Conservation (phyloP, 1,139 yeast genomes). For the Pneumocystis murina region DNA sequence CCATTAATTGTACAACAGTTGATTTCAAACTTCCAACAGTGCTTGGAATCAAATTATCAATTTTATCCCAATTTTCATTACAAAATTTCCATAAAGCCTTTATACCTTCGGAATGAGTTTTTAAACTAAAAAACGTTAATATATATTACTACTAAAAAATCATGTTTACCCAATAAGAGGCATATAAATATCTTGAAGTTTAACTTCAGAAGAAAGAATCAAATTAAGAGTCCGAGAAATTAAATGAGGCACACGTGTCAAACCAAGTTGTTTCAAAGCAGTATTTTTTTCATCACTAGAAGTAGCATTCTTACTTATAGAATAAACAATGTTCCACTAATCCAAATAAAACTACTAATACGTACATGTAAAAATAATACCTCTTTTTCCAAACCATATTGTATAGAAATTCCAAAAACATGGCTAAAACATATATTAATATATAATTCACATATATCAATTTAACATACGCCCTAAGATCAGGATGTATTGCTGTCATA, state of each 20-base stretch:
- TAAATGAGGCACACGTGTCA: slow-evolving; percentile 43
- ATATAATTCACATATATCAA: not conserved
- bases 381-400: slow-evolving; percentile 43
- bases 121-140: slow-evolving; percentile 28
- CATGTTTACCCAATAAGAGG: slow-evolving; percentile 40
- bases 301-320: slow-evolving; percentile 50
- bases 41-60: slow-evolving; percentile 60
- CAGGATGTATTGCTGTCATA: slow-evolving; percentile 60
- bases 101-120: slow-evolving; percentile 47
- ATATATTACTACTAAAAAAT: not conserved
- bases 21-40: slow-evolving; percentile 58
- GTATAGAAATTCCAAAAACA: slow-evolving; percentile 55
- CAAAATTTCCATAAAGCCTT: slow-evolving; percentile 65
- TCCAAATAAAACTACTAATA: not conserved
- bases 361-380: not conserved
- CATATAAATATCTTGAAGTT: slow-evolving; percentile 67
- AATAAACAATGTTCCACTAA: slow-evolving; percentile 42
- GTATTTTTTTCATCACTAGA: slow-evolving; percentile 61
- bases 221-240: slow-evolving; percentile 46
- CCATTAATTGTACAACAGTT: slow-evolving; percentile 45
- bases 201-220: slow-evolving; percentile 51
- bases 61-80: slow-evolving; percentile 53
- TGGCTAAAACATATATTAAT: slow-evolving; percentile 22
- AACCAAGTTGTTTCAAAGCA: slow-evolving; percentile 64
- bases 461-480: slow-evolving; percentile 36